phyloP scores from a whole-genome alignment of 2,329 filamentous ascomycete genomes.

The Pezicula radicicola region DNA sequence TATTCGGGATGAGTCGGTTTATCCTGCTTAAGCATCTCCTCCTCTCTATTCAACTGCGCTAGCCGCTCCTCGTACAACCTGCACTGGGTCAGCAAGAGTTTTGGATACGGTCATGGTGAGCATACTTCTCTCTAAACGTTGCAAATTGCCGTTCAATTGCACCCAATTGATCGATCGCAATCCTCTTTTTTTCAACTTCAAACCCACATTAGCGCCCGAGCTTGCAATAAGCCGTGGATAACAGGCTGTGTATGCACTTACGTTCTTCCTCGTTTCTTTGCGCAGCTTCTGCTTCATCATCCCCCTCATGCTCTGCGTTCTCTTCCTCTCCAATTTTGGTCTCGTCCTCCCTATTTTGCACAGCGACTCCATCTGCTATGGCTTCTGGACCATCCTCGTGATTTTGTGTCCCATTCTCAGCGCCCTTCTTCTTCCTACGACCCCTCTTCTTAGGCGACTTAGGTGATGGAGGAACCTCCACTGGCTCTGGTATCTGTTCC shows the following conservation, averaged over 20 bases:
- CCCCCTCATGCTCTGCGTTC: conserved; percentile 49
- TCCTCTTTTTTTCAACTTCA: conserved; percentile 72
- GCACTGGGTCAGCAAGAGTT: conserved; percentile 17
- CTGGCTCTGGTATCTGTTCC: conserved; percentile 30
- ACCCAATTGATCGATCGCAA: conserved; percentile 75
- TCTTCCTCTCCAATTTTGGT: conserved; percentile 46
- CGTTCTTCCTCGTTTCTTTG: conserved; percentile 64
- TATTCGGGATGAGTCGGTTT: conserved; percentile 85
- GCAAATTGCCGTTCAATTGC: conserved; percentile 87
- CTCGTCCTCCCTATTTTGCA: conserved; percentile 24
- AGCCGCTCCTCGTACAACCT: conserved; percentile 89
- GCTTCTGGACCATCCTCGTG: conserved; percentile 19
- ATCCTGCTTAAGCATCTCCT: conserved; percentile 56
- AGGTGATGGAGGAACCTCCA: conserved; percentile 15
- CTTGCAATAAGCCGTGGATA: conserved; percentile 4
- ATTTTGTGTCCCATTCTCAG: conserved; percentile 20
- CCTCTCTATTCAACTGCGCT: conserved; percentile 71
- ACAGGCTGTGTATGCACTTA: conserved; percentile 33
- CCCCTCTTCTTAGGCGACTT: conserved; percentile 28
- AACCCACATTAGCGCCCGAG: conserved; percentile 27
- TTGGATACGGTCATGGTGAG: conserved; percentile 6
- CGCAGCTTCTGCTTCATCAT: conserved; percentile 57
- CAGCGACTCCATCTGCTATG: conserved; percentile 11
- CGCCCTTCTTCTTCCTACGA: conserved; percentile 30
- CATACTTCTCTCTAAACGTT: conserved; percentile 75